Evolutionary conservation across 305 asterid species (phyloP).

Genomic region (Fraxinus platypoda): DNA sequence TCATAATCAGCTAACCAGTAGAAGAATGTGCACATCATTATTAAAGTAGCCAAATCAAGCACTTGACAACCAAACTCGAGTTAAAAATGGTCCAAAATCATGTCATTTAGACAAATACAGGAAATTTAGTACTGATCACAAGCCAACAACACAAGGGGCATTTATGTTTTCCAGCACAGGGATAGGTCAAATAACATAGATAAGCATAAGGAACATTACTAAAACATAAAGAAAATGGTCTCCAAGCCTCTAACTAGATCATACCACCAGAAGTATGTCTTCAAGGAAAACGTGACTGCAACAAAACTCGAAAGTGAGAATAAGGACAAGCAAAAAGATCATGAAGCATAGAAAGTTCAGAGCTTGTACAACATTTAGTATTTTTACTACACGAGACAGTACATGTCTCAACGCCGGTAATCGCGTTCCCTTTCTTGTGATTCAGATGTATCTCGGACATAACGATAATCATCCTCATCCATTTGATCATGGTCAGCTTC

Average conservation of each 20-base stretch:
- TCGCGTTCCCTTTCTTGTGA: conserved; percentile 47
- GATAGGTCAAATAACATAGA: not conserved
- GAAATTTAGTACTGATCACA: not conserved
- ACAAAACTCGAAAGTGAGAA: not conserved
- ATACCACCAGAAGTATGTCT: not conserved
- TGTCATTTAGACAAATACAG: not conserved
- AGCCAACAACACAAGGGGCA: not conserved
- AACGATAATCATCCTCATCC: conserved; percentile 80
- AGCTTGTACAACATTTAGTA: not conserved
- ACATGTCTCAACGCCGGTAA: conserved; percentile 57
- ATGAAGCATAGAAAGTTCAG: not conserved
- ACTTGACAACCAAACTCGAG: not conserved
- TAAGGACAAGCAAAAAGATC: not conserved
- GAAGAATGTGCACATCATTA: not conserved
- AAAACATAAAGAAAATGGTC: not conserved
- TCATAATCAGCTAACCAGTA: not conserved
- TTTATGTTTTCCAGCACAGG: not conserved
- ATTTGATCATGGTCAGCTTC: conserved; percentile 62
- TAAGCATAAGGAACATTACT: not conserved
- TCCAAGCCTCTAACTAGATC: not conserved
- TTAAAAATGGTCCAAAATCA: not conserved
- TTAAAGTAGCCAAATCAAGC: not conserved
- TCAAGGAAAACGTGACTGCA: not conserved
- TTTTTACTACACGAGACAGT: not conserved
- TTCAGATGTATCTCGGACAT: conserved; percentile 56